These are phyloP conservation scores for Pythium vanterpoolii DNA, from an alignment of 352 stramenopile genomes.

Conservation along the genomic window DNA sequence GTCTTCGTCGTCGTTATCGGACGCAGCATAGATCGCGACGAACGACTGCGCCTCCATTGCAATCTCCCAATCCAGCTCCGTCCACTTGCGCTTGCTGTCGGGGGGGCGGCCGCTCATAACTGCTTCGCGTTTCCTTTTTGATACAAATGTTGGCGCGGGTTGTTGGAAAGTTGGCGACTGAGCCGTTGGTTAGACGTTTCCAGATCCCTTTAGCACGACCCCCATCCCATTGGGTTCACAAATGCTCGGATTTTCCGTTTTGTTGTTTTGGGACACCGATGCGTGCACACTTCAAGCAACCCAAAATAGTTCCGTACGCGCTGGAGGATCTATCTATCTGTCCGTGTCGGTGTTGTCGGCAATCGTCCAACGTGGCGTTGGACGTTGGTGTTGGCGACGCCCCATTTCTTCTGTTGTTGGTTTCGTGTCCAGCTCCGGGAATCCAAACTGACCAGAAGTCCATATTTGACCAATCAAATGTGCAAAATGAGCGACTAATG, in stretches of 20 bases:
- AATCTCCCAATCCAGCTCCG: slow-evolving; percentile 65
- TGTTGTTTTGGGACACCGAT: neutral
- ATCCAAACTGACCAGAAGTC: neutral
- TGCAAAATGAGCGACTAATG: neutral
- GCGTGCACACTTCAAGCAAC: neutral
- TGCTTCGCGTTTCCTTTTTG: neutral
- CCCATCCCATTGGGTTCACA: neutral
- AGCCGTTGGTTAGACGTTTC: neutral
- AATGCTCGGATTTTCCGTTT: slow-evolving; percentile 3
- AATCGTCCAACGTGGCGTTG: neutral
- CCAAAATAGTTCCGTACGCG: neutral
- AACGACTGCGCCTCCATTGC: slow-evolving; percentile 59
- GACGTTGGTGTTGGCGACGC: neutral
- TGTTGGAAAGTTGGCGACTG: slow-evolving; percentile 16
- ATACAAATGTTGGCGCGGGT: neutral
- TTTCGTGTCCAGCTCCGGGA: neutral
- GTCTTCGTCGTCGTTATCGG: slow-evolving; percentile 12
- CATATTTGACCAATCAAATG: slow-evolving; percentile 1
- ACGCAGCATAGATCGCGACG: slow-evolving; percentile 52
- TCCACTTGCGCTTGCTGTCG: slow-evolving; percentile 62
- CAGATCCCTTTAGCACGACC: neutral
- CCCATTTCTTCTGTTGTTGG: slow-evolving; percentile 5
- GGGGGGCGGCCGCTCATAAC: neutral
- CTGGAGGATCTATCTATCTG: too few species aligned
- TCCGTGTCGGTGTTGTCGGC: too few species aligned